A percentile compares a stretch with the other conserved stretches of the same genome.
phyloP scores from a whole-genome alignment of 148 eudicot species.

The Arctostaphylos glauca region DNA sequence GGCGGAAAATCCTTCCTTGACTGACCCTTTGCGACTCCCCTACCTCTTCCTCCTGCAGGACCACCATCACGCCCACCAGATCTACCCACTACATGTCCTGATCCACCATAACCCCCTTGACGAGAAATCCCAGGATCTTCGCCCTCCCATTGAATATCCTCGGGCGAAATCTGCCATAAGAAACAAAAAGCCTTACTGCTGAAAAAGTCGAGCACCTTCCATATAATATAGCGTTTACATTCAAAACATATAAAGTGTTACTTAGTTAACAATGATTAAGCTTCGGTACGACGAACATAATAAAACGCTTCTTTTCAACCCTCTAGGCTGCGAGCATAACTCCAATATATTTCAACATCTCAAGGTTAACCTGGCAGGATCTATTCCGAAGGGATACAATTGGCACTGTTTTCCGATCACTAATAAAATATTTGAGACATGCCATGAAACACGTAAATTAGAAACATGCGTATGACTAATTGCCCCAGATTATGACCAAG shows the following conservation, averaged over 20 bases:
- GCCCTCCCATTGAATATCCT: constrained; percentile 67
- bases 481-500: background rate
- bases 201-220: background rate
- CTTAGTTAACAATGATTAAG: background rate
- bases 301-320: background rate
- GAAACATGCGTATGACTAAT: background rate
- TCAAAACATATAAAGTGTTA: background rate
- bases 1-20: constrained; percentile 48
- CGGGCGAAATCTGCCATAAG: constrained; percentile 49
- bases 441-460: background rate
- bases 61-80: constrained; percentile 40
- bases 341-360: background rate
- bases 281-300: background rate
- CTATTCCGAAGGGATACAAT: background rate
- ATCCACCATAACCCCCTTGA: constrained; percentile 43
- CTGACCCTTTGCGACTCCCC: constrained; percentile 48
- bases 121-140: constrained; percentile 60
- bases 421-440: background rate
- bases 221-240: background rate
- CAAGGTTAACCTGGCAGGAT: background rate
- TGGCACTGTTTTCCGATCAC: constrained; percentile 5
- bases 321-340: background rate
- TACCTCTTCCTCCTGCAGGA: constrained; percentile 51
- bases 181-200: background rate
- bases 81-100: constrained; percentile 43